These are phyloP conservation scores for Kernera saxatilis DNA, from an alignment of 345 rosid species.

Conservation along the genomic window DNA sequence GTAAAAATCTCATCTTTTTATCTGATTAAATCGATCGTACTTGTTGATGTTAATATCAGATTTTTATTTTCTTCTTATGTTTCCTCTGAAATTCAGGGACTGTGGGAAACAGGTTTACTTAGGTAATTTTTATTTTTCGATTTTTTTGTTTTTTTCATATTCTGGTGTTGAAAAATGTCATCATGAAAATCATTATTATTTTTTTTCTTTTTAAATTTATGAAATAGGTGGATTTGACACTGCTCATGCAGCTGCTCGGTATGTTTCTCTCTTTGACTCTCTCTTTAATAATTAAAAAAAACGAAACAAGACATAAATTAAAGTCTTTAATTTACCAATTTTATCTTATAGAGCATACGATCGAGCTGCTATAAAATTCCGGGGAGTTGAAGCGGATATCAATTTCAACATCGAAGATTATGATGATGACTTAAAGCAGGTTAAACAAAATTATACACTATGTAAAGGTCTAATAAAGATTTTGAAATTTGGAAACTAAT, in stretches of 20 bases:
- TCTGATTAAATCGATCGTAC: neutral
- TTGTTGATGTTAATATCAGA: neutral
- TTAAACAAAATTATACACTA: neutral
- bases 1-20: neutral
- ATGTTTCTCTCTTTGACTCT: slow-evolving; percentile 15
- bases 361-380: slow-evolving; percentile 96
- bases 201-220: neutral
- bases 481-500: too few species aligned
- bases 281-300: neutral
- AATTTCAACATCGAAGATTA: slow-evolving; percentile 88
- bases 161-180: neutral
- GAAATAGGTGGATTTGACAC: slow-evolving; percentile 99
- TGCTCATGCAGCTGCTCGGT: slow-evolving; percentile 99
- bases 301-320: neutral
- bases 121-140: slow-evolving; percentile 40
- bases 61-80: neutral
- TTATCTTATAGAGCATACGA: slow-evolving; percentile 75
- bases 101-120: slow-evolving; percentile 99
- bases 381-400: slow-evolving; percentile 95
- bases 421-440: slow-evolving; percentile 96
- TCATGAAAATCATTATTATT: neutral
- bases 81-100: slow-evolving; percentile 63
- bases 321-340: neutral
- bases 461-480: too few species aligned
- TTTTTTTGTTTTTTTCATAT: neutral